A percentile compares a stretch with the other conserved stretches of the same genome.
These are phyloP conservation scores for Botrytis fragariae DNA, from an alignment of 2,329 filamentous ascomycete species.

Conservation along the genomic window DNA sequence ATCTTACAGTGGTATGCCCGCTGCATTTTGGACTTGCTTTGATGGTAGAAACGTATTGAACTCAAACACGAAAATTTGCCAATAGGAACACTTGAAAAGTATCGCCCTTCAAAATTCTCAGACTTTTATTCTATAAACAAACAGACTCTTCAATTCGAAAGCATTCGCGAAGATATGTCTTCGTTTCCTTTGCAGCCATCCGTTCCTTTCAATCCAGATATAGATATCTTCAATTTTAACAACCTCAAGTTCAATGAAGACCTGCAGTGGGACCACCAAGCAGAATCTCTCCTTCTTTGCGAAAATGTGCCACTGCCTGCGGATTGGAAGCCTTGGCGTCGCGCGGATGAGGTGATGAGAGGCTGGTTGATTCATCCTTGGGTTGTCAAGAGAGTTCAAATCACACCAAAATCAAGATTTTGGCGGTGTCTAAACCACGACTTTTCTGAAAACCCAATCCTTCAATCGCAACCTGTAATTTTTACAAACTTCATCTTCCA, in stretches of 20 bases:
- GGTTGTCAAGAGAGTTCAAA: not conserved
- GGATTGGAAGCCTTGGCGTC: fast-evolving
- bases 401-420: not conserved
- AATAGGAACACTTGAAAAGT: not conserved
- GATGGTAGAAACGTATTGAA: not conserved
- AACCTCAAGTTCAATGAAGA: not conserved
- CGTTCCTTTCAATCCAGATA: not conserved
- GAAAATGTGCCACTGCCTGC: not conserved
- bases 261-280: fast-evolving
- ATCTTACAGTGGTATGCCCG: not conserved
- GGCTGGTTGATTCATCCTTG: not conserved
- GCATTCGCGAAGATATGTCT: not conserved
- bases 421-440: fast-evolving
- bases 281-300: fast-evolving
- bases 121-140: not conserved
- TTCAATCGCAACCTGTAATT: not conserved
- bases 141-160: not conserved
- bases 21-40: not conserved
- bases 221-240: not conserved
- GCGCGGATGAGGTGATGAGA: fast-evolving
- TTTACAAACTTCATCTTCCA: not conserved
- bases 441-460: not conserved
- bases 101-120: not conserved
- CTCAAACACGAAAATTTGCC: not conserved
- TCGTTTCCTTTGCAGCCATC: not conserved